Evolutionary conservation across 306 rosid species (phyloP).

Genomic region (Vicia faba): DNA sequence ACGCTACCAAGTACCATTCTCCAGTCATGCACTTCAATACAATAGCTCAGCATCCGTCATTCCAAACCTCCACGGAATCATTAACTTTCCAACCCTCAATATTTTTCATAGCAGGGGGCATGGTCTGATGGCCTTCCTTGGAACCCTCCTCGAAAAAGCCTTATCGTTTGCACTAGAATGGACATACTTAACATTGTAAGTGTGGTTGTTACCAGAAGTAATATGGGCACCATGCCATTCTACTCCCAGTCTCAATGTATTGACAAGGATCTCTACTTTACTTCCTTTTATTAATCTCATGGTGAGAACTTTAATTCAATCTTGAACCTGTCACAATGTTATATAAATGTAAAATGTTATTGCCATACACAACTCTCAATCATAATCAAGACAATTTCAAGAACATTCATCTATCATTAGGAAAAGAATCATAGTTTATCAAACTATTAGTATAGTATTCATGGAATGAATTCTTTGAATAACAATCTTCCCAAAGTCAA

Average conservation of each 20-base stretch:
- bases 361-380: slow-evolving; percentile 7
- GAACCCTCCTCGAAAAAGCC: slow-evolving; percentile 52
- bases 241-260: slow-evolving; percentile 43
- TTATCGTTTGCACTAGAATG: slow-evolving; percentile 34
- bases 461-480: no score
- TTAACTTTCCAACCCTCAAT: slow-evolving; percentile 50
- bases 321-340: slow-evolving; percentile 43
- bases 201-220: slow-evolving; percentile 63
- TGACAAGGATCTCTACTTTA: slow-evolving; percentile 71
- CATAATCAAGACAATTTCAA: not conserved
- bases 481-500: no score
- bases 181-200: slow-evolving; percentile 55
- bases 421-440: no score
- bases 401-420: no score
- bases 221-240: slow-evolving; percentile 76
- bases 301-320: slow-evolving; percentile 23
- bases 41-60: slow-evolving; percentile 60
- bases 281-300: slow-evolving; percentile 73
- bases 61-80: slow-evolving; percentile 69
- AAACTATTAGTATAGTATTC: no score
- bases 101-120: slow-evolving; percentile 53
- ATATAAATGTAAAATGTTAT: not conserved
- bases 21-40: slow-evolving; percentile 45
- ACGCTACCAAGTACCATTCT: slow-evolving; percentile 54
- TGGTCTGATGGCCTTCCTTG: slow-evolving; percentile 71